These are phyloP conservation scores for Achlya hypogyna DNA, from an alignment of 352 stramenopile genomes.

Conservation along the genomic window DNA sequence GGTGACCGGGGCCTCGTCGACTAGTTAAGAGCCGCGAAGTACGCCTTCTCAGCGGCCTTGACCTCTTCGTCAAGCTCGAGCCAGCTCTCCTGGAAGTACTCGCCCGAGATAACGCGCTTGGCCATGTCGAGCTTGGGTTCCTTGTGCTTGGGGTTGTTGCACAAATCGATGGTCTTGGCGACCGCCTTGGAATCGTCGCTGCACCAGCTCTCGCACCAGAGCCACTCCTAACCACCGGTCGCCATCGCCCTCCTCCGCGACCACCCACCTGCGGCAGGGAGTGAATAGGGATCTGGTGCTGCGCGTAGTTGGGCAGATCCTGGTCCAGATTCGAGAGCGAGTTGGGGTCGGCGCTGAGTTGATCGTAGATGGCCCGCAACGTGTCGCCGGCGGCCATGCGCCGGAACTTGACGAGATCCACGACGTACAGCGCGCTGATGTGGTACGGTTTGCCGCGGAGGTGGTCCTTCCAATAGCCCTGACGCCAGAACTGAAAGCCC, in stretches of 20 bases:
- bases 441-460: constrained; percentile 97
- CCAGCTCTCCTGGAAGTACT: constrained; percentile 97
- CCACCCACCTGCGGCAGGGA: constrained; percentile 79
- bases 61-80: constrained; percentile 97
- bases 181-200: constrained; percentile 94
- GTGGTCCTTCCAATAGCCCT: constrained; percentile 98
- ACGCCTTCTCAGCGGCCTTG: constrained; percentile 45
- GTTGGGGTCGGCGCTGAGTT: constrained; percentile 96
- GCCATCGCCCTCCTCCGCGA: too few species aligned
- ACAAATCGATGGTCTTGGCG: constrained; percentile 99
- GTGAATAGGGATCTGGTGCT: constrained; percentile 94
- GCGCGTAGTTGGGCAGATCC: constrained; percentile 98
- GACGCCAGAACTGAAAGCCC: constrained; percentile 98
- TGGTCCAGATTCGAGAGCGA: constrained; percentile 99
- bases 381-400: constrained; percentile 92
- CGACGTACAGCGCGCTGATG: constrained; percentile 99
- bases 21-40: background rate
- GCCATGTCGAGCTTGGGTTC: constrained; percentile 99
- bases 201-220: constrained; percentile 99
- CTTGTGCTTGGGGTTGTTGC: constrained; percentile 99
- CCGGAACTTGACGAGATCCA: constrained; percentile 95
- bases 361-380: constrained; percentile 94
- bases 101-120: constrained; percentile 95
- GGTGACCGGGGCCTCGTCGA: background rate
- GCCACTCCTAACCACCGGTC: constrained; percentile 96